These are phyloP conservation scores for Podospora didyma DNA, from an alignment of 495 filamentous ascomycete species.

Conservation along the genomic window DNA sequence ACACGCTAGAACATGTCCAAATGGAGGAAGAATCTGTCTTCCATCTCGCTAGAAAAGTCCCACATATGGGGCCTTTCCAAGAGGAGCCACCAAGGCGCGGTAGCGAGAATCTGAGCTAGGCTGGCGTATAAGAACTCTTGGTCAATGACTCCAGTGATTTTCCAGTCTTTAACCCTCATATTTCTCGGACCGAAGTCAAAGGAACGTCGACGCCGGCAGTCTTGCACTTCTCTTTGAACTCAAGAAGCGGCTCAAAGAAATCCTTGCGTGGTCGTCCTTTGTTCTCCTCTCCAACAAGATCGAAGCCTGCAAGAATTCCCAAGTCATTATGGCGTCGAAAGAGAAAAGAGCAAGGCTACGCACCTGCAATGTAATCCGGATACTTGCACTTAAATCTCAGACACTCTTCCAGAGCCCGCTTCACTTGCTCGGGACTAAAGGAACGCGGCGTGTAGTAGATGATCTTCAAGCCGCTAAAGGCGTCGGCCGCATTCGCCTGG, in stretches of 20 bases:
- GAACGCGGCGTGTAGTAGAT: constrained; percentile 52
- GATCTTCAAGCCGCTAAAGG: constrained; percentile 47
- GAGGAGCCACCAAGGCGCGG: constrained; percentile 1
- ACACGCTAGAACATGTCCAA: background rate
- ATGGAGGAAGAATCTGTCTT: background rate
- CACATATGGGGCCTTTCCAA: background rate
- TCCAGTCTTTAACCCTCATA: background rate
- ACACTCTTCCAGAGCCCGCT: constrained; percentile 69
- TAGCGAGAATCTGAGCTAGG: background rate
- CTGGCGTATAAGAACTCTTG: background rate
- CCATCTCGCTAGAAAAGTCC: background rate
- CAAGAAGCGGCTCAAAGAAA: constrained; percentile 72
- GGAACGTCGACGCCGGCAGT: constrained; percentile 75
- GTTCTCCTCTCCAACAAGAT: constrained; percentile 85
- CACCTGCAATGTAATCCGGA: constrained; percentile 66
- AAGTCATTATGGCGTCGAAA: background rate
- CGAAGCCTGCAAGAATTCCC: constrained; percentile 56
- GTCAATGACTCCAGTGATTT: background rate
- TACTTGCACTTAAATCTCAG: constrained; percentile 71
- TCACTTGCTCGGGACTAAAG: constrained; percentile 56
- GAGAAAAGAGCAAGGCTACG: constrained; percentile 11
- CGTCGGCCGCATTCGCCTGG: constrained; percentile 20
- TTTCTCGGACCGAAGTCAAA: constrained; percentile 36
- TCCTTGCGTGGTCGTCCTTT: constrained; percentile 63
- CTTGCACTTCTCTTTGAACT: constrained; percentile 71